These are phyloP conservation scores for Cyclostephanos invisitatus DNA, from an alignment of 108 stramenopile species.

Conservation along the genomic window DNA sequence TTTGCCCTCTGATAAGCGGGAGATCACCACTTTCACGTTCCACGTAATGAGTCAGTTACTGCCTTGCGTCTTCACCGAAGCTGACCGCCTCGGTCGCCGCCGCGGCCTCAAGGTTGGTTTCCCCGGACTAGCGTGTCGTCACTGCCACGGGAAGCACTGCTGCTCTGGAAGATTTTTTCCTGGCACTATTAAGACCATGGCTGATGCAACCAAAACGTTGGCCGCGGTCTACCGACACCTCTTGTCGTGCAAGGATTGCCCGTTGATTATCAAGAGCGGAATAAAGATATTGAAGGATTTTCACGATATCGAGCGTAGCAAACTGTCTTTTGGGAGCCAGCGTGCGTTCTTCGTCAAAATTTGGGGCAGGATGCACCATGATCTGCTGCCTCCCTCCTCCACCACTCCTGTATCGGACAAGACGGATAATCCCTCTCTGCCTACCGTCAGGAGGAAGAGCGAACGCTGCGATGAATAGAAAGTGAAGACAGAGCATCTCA, in stretches of 20 bases:
- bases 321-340: constrained; percentile 45
- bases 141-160: constrained; percentile 81
- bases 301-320: constrained; percentile 47
- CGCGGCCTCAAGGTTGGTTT: constrained; percentile 75
- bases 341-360: constrained; percentile 63
- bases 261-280: constrained; percentile 48
- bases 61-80: constrained; percentile 80
- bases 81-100: constrained; percentile 81
- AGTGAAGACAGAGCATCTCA: too few species aligned
- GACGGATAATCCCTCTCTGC: too few species aligned
- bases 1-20: constrained; percentile 61
- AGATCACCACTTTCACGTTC: constrained; percentile 78
- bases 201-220: constrained; percentile 78
- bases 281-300: constrained; percentile 42
- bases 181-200: constrained; percentile 79
- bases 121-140: constrained; percentile 78
- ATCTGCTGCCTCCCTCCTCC: too few species aligned
- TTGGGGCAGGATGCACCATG: constrained; percentile 38
- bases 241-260: constrained; percentile 70
- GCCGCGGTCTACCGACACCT: constrained; percentile 82
- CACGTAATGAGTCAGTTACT: constrained; percentile 77
- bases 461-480: too few species aligned
- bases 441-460: too few species aligned
- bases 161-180: constrained; percentile 82
- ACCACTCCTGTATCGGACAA: too few species aligned